Evolutionary conservation across 2,329 filamentous ascomycete species (phyloP).

Genomic region (Pyrenophora tritici-repentis): DNA sequence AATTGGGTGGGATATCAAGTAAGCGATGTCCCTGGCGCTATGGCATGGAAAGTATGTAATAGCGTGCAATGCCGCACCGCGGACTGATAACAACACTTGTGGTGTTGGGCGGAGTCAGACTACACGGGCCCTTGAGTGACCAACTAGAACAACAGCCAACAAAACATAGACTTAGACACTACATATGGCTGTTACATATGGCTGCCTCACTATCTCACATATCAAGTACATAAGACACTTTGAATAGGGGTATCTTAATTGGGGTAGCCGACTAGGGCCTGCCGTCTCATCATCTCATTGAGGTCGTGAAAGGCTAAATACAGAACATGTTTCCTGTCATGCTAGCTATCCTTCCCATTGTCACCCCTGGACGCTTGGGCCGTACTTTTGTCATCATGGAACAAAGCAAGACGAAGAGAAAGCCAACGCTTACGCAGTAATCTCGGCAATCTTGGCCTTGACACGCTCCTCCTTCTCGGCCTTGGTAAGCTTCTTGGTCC

Average conservation of each 20-base stretch:
- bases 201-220: neutral
- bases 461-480: slow-evolving; percentile 82
- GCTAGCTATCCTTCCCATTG: slow-evolving; percentile 36
- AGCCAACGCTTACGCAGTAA: slow-evolving; percentile 57
- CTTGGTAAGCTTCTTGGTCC: slow-evolving; percentile 75
- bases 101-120: no score
- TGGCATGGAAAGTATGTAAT: no score
- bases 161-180: neutral
- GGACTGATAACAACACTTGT: no score
- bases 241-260: slow-evolving; percentile 14
- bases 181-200: slow-evolving; percentile 6
- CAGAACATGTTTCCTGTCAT: slow-evolving; percentile 28
- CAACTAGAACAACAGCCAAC: no score
- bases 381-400: slow-evolving; percentile 44
- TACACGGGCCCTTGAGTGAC: no score
- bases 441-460: slow-evolving; percentile 87
- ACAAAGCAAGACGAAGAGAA: slow-evolving; percentile 22
- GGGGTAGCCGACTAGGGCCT: slow-evolving; percentile 30
- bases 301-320: slow-evolving; percentile 40
- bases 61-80: no score
- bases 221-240: neutral
- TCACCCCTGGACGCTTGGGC: slow-evolving; percentile 44
- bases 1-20: no score
- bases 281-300: slow-evolving; percentile 40
- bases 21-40: no score